These are phyloP conservation scores for Plasmodium sp. DNA, from an alignment of 169 alveolate genomes.

Conservation along the genomic window DNA sequence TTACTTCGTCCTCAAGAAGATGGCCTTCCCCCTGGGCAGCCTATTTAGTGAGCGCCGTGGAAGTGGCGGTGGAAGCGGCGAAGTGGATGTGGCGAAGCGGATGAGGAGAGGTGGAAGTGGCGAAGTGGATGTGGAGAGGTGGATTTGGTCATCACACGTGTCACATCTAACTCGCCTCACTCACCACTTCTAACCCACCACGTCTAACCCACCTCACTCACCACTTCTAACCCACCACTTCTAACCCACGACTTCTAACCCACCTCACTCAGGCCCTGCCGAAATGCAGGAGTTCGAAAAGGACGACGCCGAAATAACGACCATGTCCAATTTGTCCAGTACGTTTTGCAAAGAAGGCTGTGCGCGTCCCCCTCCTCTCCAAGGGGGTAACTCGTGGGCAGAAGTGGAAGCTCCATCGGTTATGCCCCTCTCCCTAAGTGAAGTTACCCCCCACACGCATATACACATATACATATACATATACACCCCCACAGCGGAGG, in stretches of 20 bases:
- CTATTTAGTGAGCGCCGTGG: constrained; percentile 25
- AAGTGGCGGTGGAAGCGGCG: neutral
- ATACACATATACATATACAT: neutral
- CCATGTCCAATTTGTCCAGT: constrained; percentile 61
- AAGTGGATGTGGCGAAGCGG: too few species aligned
- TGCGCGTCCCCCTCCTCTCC: neutral
- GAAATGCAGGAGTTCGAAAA: constrained; percentile 27
- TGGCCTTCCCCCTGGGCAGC: constrained; percentile 31
- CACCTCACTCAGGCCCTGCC: neutral
- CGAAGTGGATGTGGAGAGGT: neutral
- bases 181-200: too few species aligned
- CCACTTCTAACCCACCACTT: neutral
- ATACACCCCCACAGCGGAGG: constrained; percentile 20
- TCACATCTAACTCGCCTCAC: too few species aligned
- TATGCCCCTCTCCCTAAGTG: neutral
- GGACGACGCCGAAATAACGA: constrained; percentile 41
- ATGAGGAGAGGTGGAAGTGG: too few species aligned
- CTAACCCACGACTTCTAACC: neutral
- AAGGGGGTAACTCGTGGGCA: neutral
- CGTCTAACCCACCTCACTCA: neutral
- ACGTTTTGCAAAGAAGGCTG: neutral
- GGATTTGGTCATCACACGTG: too few species aligned
- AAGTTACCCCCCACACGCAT: neutral
- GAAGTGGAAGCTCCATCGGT: neutral
- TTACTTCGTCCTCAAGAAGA: constrained; percentile 37